Percentiles rank a stretch among this genome's conserved stretches.
These are phyloP conservation scores for Plantago major DNA, from an alignment of 257 asterid genomes.

Conservation along the genomic window DNA sequence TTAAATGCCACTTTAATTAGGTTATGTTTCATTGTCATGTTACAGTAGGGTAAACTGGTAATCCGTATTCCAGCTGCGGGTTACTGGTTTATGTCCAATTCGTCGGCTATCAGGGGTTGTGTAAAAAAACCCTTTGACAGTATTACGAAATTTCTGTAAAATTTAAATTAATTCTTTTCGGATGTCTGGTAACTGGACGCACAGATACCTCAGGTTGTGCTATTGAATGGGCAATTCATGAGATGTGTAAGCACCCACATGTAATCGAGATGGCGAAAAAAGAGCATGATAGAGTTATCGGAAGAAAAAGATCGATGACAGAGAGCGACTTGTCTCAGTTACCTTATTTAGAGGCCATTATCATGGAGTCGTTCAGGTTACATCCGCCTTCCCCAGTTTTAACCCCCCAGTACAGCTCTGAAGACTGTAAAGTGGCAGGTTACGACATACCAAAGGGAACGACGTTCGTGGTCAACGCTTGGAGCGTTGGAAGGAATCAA, in stretches of 20 bases:
- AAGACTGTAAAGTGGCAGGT: constrained; percentile 21
- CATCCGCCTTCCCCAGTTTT: constrained; percentile 21
- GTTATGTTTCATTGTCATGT: no score
- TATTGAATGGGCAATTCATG: constrained; percentile 27
- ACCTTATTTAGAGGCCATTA: constrained; percentile 17
- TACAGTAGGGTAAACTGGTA: no score
- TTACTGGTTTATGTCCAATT: no score
- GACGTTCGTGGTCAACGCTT: neutral
- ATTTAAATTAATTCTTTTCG: no score
- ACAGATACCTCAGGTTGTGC: constrained; percentile 18
- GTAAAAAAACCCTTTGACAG: no score
- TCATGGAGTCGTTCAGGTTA: constrained; percentile 23
- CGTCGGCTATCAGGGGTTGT: no score
- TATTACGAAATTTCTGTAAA: no score
- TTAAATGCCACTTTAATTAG: no score
- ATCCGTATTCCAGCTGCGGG: no score
- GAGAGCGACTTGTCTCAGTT: constrained; percentile 17
- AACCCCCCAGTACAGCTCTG: constrained; percentile 16
- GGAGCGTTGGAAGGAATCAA: constrained; percentile 19
- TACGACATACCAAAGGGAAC: constrained; percentile 20
- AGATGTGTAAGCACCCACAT: constrained; percentile 17
- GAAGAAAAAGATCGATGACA: constrained; percentile 24
- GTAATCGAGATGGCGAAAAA: constrained; percentile 17
- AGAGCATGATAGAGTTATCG: constrained; percentile 24
- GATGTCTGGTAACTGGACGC: constrained; percentile 11